Conservation (phyloP, 495 filamentous ascomycete genomes). For the Aspergillus haitiensis region DNA sequence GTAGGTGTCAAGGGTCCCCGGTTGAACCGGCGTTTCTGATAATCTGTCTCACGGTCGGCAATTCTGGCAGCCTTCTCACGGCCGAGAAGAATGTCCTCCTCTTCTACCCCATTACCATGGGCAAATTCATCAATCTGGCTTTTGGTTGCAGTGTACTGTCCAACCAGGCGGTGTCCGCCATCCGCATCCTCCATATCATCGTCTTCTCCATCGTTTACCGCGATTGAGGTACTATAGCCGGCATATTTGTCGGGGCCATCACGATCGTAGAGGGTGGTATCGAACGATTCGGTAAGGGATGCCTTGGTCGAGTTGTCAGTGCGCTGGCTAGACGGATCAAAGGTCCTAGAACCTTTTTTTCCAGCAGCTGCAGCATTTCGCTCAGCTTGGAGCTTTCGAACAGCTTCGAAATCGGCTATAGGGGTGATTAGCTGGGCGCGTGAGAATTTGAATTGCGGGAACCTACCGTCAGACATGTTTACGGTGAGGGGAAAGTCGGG, state of each 20-base stretch:
- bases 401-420: slow-evolving; percentile 76
- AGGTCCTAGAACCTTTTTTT: slow-evolving; percentile 85
- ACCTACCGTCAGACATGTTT: slow-evolving; percentile 63
- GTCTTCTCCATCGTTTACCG: slow-evolving; percentile 69
- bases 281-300: slow-evolving; percentile 91
- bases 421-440: slow-evolving; percentile 24
- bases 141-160: slow-evolving; percentile 93
- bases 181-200: slow-evolving; percentile 81
- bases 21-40: slow-evolving; percentile 92
- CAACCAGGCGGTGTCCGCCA: slow-evolving; percentile 75
- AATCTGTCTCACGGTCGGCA: slow-evolving; percentile 90
- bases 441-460: slow-evolving; percentile 22
- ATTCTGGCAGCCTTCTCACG: slow-evolving; percentile 90
- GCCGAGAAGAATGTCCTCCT: slow-evolving; percentile 85
- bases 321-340: slow-evolving; percentile 84
- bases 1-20: slow-evolving; percentile 80
- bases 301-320: slow-evolving; percentile 90
- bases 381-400: slow-evolving; percentile 84
- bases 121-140: slow-evolving; percentile 95
- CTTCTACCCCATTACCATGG: slow-evolving; percentile 76
- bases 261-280: slow-evolving; percentile 88
- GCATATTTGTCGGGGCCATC: slow-evolving; percentile 79
- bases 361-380: slow-evolving; percentile 80
- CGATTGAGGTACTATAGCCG: slow-evolving; percentile 88
- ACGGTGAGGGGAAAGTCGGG: slow-evolving; percentile 23